phyloP scores from a whole-genome alignment of 441 rosid species.

The Adansonia grandidieri region DNA sequence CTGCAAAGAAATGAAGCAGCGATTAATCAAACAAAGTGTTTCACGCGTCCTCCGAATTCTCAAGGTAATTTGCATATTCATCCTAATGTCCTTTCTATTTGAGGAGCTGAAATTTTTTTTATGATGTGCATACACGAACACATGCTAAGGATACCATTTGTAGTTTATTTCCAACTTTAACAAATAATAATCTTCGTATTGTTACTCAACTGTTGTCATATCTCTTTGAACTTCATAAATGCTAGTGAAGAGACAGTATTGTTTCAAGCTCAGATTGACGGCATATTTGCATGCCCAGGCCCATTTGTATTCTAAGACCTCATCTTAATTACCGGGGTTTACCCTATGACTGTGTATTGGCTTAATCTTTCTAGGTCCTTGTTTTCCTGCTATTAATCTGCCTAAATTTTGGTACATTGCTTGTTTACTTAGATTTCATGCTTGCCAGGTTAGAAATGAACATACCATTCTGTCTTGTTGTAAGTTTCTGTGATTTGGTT shows the following conservation, averaged over 20 bases:
- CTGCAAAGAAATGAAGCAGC: constrained; percentile 10
- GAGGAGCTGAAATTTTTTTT: constrained; percentile 11
- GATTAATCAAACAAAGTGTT: constrained; percentile 57
- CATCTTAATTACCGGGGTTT: neutral
- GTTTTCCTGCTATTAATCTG: neutral
- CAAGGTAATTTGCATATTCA: constrained; percentile 58
- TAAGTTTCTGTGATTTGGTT: neutral
- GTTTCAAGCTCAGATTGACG: neutral
- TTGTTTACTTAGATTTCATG: neutral
- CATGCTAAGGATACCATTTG: neutral
- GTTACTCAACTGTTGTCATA: constrained; percentile 9
- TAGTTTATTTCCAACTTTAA: neutral
- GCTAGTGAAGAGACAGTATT: neutral
- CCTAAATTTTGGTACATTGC: neutral
- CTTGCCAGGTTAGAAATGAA: neutral
- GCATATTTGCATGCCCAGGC: neutral
- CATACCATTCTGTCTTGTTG: neutral
- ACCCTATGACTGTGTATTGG: neutral
- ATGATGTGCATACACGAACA: neutral
- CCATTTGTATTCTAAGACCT: neutral
- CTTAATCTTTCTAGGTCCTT: neutral
- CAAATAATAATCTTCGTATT: neutral
- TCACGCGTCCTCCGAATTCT: constrained; percentile 82
- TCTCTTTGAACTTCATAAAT: neutral
- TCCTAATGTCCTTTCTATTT: constrained; percentile 20